Conservation (phyloP, 1,284 basidiomycete species). For the Neonothopanus nambi region DNA sequence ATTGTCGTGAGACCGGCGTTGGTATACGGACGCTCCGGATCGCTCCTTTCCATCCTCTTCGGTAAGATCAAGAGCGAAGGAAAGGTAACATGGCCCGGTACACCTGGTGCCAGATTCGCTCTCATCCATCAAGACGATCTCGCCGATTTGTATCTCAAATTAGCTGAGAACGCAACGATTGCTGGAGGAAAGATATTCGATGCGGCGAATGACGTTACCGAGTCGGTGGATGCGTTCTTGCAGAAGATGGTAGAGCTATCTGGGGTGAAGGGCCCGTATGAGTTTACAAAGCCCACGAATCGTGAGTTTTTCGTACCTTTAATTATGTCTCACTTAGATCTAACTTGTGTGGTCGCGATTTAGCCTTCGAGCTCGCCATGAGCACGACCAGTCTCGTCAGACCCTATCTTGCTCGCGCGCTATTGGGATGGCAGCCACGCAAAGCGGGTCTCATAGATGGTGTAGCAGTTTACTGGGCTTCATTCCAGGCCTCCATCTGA, state of each 20-base stretch:
- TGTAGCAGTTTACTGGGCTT: constrained; percentile 44
- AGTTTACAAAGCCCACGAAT: constrained; percentile 33
- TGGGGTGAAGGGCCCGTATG: constrained; percentile 34
- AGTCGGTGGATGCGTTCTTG: constrained; percentile 46
- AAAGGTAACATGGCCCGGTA: constrained; percentile 40
- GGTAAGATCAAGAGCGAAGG: constrained; percentile 32
- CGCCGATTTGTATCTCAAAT: constrained; percentile 46
- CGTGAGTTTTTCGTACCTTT: constrained; percentile 30
- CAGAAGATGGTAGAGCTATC: constrained; percentile 42
- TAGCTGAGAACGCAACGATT: constrained; percentile 41
- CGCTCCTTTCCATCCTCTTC: constrained; percentile 40
- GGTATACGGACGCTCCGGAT: constrained; percentile 48
- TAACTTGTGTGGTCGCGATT: constrained; percentile 1
- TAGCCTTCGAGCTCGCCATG: constrained; percentile 36
- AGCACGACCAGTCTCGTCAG: constrained; percentile 31
- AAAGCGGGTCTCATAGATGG: constrained; percentile 48
- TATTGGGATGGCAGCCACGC: constrained; percentile 49
- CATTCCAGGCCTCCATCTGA: constrained; percentile 20
- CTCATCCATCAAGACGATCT: constrained; percentile 52
- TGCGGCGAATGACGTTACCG: constrained; percentile 43
- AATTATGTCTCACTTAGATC: constrained; percentile 10
- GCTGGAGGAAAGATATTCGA: constrained; percentile 46
- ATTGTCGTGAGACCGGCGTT: constrained; percentile 52
- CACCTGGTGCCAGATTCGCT: constrained; percentile 40
- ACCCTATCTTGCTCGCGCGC: constrained; percentile 44